Conservation (phyloP, 352 stramenopile genomes). For the Proteromonas lacertae region DNA sequence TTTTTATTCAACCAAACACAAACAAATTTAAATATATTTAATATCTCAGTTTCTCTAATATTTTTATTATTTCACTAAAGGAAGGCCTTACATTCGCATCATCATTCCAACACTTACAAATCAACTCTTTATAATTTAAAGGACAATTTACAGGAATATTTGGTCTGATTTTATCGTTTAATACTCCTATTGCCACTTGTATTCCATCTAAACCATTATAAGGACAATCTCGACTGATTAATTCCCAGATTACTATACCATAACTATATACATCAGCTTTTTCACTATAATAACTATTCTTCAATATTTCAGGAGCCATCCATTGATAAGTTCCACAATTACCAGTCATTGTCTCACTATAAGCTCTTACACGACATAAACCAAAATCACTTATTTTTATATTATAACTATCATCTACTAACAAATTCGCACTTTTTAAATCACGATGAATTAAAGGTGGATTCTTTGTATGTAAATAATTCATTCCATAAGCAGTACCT, state of each 20-base stretch:
- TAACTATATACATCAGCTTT: constrained; percentile 3
- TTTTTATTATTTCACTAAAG: too few relatives aligned
- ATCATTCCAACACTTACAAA: too few relatives aligned
- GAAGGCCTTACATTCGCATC: too few relatives aligned
- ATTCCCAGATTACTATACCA: constrained; percentile 1
- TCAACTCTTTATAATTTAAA: too few relatives aligned
- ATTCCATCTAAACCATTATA: not conserved
- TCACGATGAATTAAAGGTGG: constrained; percentile 50
- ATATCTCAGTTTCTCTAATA: too few relatives aligned
- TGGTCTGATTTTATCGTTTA: not conserved
- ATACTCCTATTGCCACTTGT: not conserved
- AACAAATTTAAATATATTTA: too few relatives aligned
- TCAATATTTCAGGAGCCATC: constrained; percentile 1
- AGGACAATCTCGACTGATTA: not conserved
- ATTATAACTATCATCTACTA: constrained; percentile 7
- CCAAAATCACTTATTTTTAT: constrained; percentile 3
- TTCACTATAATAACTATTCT: not conserved
- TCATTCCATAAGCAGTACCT: constrained; percentile 35
- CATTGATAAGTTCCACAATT: constrained; percentile 1
- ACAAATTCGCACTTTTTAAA: constrained; percentile 27
- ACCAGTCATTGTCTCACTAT: not conserved
- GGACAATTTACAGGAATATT: too few relatives aligned
- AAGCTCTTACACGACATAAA: not conserved
- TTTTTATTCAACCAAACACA: too few relatives aligned
- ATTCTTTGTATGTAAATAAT: constrained; percentile 33